phyloP scores from a whole-genome alignment of 116 monocot species.

The Trichopus zeylanicus region DNA sequence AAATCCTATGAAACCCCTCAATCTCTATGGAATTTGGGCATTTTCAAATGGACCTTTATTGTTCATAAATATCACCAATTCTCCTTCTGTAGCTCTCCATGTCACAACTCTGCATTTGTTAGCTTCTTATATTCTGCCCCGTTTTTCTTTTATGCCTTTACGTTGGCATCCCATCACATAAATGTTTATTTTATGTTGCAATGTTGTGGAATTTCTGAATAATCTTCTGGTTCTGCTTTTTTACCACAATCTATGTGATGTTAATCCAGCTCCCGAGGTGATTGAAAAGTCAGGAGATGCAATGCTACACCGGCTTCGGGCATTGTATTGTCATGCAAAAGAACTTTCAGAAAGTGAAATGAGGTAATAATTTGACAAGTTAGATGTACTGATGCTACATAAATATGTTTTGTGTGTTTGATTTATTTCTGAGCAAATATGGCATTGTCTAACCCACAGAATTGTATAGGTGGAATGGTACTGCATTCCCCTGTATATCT shows the following conservation, averaged over 20 bases:
- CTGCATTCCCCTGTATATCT: no score
- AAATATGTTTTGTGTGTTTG: neutral
- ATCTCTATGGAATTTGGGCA: no score
- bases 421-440: neutral
- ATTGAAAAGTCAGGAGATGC: slow-evolving; percentile 29
- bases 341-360: slow-evolving; percentile 52
- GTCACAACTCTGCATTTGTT: no score
- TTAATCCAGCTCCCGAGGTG: slow-evolving; percentile 3
- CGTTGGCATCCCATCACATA: no score
- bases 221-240: neutral
- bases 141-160: no score
- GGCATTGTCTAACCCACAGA: no score
- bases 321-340: slow-evolving; percentile 42
- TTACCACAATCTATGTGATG: neutral
- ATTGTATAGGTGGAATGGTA: no score
- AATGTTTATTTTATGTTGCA: neutral
- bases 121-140: no score
- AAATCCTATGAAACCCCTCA: no score
- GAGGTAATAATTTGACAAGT: slow-evolving; percentile 28
- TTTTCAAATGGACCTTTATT: no score
- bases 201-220: neutral
- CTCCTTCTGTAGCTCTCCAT: no score
- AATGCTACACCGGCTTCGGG: slow-evolving; percentile 28
- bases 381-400: neutral
- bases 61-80: no score